phyloP scores from a whole-genome alignment of 805 yeast genomes.

The Candida loeiensis region DNA sequence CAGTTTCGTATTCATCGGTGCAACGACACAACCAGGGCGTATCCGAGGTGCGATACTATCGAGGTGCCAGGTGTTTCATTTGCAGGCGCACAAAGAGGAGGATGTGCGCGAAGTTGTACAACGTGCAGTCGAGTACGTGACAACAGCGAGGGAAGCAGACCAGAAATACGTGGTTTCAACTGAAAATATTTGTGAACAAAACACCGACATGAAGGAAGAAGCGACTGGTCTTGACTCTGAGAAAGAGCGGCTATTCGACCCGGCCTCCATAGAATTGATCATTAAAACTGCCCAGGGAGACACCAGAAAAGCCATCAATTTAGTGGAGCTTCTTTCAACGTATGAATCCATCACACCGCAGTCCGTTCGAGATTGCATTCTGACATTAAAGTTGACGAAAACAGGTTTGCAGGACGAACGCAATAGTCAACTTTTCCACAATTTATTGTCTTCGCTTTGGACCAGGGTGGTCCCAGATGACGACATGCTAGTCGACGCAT shows the following conservation, averaged over 20 bases:
- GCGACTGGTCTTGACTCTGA: no score
- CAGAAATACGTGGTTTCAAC: no score
- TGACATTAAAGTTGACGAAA: slow-evolving; percentile 7
- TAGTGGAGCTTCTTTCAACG: slow-evolving; percentile 24
- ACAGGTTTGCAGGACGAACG: slow-evolving; percentile 17
- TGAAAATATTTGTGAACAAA: no score
- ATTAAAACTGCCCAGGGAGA: slow-evolving; percentile 27
- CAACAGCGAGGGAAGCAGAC: no score
- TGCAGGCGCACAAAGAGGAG: slow-evolving; percentile 47
- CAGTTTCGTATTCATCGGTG: slow-evolving; percentile 78
- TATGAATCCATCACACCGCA: background rate
- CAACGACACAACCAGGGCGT: slow-evolving; percentile 90
- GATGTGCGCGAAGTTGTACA: slow-evolving; percentile 54
- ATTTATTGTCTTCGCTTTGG: slow-evolving; percentile 11
- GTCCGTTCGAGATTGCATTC: background rate
- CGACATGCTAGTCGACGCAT: slow-evolving; percentile 15
- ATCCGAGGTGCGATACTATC: slow-evolving; percentile 79
- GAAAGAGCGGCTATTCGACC: slow-evolving; percentile 1
- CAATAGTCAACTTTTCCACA: slow-evolving; percentile 14
- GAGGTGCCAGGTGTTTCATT: slow-evolving; percentile 75
- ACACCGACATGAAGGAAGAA: no score
- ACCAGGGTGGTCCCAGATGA: slow-evolving; percentile 5
- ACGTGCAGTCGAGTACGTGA: slow-evolving; percentile 50
- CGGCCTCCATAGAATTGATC: slow-evolving; percentile 15
- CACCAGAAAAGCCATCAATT: slow-evolving; percentile 30